Evolutionary conservation across 1,284 basidiomycete species (phyloP).

Genomic region (Cutaneotrichosporon daszewskae): DNA sequence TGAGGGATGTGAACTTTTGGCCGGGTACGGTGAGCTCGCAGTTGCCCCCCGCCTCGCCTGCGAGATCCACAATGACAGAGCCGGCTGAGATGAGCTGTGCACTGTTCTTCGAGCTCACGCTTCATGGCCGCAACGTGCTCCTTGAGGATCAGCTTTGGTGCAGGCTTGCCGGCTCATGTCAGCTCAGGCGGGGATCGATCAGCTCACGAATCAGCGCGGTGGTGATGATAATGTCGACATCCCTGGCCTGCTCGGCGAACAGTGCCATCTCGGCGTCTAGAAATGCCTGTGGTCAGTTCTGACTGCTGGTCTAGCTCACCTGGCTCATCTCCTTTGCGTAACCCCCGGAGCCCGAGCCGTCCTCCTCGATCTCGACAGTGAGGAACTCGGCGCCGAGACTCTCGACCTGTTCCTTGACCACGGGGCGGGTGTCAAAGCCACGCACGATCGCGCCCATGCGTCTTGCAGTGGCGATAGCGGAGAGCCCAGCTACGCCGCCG

Average conservation of each 20-base stretch:
- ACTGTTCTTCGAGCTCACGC: conserved; percentile 44
- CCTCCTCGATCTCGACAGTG: conserved; percentile 68
- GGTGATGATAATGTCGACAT: conserved; percentile 79
- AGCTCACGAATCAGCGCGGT: conserved; percentile 56
- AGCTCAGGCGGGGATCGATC: conserved; percentile 9
- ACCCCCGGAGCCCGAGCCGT: conserved; percentile 69
- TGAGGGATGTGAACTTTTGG: conserved; percentile 56
- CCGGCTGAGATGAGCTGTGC: conserved; percentile 47
- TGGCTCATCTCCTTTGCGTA: conserved; percentile 88
- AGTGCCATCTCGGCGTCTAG: conserved; percentile 81
- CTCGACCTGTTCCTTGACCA: conserved; percentile 76
- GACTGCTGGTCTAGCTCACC: conserved; percentile 46
- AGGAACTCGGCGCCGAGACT: conserved; percentile 79
- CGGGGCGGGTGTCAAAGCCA: conserved; percentile 75
- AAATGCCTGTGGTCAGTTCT: conserved; percentile 49
- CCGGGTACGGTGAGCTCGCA: conserved; percentile 73
- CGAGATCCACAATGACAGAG: conserved; percentile 76
- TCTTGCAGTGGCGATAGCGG: conserved; percentile 71
- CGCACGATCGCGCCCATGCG: conserved; percentile 77
- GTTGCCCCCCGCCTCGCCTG: conserved; percentile 76
- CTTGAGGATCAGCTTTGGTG: conserved; percentile 71
- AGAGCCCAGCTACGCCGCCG: conserved; percentile 76
- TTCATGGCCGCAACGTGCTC: conserved; percentile 80
- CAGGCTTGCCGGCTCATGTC: conserved; percentile 69
- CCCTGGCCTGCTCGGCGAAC: conserved; percentile 75